Evolutionary conservation across 176 grass and related monocot species (phyloP).

Genomic region (Oryza coarctata): DNA sequence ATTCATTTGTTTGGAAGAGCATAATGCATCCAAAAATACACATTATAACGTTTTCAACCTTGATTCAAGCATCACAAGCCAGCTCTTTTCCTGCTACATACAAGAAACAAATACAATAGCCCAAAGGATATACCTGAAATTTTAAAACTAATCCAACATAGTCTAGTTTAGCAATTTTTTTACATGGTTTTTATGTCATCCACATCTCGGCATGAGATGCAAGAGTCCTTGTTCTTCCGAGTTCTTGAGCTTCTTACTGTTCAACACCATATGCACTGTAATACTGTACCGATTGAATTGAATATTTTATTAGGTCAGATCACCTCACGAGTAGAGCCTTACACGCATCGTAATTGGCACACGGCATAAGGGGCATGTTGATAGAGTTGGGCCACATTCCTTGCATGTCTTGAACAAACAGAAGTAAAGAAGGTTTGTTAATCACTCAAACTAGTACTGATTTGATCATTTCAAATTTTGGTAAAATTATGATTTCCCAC

Average conservation of each 20-base stretch:
- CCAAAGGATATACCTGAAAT: no score
- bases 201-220: background rate
- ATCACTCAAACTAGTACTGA: background rate
- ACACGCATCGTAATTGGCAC: slow-evolving; percentile 58
- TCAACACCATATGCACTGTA: background rate
- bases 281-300: no score
- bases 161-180: background rate
- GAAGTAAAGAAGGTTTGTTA: background rate
- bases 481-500: background rate
- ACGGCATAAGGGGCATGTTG: slow-evolving; percentile 76
- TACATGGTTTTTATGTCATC: slow-evolving; percentile 3
- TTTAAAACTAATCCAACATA: no score
- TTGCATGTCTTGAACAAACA: slow-evolving; percentile 68
- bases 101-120: no score
- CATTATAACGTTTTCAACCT: no score
- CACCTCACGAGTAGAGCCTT: slow-evolving; percentile 56
- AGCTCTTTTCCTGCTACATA: no score
- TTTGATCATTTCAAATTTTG: background rate
- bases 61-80: no score
- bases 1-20: no score
- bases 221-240: background rate
- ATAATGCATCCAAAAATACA: no score
- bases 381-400: slow-evolving; percentile 71
- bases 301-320: background rate
- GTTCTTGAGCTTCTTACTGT: background rate